A percentile compares a stretch with the other conserved stretches of the same genome.
Conservation (phyloP, 2,329 filamentous ascomycete genomes). For the Cladosporium sp. region DNA sequence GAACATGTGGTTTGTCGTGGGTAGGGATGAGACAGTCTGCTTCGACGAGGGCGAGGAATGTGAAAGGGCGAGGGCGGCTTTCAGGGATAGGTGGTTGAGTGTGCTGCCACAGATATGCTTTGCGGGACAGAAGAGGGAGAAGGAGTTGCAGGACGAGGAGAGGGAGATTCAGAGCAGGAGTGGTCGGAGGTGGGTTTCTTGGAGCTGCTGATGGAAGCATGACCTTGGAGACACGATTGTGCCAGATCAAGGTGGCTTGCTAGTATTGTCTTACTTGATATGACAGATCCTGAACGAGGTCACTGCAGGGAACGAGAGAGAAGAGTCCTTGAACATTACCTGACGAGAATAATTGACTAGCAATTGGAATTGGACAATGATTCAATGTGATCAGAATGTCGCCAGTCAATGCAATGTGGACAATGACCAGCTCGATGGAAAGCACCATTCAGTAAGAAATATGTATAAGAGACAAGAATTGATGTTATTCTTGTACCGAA, state of each 20-base stretch:
- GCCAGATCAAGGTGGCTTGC: neutral
- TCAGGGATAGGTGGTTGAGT: neutral
- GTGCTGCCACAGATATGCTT: slow-evolving; percentile 13
- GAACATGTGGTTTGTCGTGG: slow-evolving; percentile 2
- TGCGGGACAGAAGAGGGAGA: neutral
- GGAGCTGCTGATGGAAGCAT: neutral
- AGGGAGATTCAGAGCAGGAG: neutral
- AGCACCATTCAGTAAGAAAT: neutral
- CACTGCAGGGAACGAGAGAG: neutral
- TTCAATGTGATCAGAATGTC: neutral
- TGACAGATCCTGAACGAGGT: neutral
- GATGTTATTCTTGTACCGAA: neutral
- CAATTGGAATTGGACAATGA: neutral
- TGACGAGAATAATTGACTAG: neutral
- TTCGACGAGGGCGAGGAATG: neutral
- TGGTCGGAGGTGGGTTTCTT: neutral
- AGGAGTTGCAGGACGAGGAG: neutral
- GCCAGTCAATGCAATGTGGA: neutral
- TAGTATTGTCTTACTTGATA: neutral
- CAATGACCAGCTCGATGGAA: neutral
- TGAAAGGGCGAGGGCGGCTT: neutral
- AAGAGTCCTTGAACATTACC: neutral
- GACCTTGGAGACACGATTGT: neutral
- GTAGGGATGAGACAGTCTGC: neutral
- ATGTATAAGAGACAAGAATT: neutral